Base-by-base conservation (phyloP, 2,329 filamentous ascomycete genomes). In the Aspergillus phoenicis region DNA sequence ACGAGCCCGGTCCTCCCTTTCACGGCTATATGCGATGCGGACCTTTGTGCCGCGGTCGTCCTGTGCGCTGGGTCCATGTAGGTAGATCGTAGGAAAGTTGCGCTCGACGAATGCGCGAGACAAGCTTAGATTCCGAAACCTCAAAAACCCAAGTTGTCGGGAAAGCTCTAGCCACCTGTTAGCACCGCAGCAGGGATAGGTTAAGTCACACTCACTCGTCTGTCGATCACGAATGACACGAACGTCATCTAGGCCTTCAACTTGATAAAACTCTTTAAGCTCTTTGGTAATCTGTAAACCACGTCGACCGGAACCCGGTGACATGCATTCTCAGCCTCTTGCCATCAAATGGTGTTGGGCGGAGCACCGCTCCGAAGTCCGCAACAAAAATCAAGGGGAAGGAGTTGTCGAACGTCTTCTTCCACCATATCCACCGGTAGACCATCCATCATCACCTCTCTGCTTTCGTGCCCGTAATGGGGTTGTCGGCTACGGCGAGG, bases 151-250 rank as follows among this genome's bases (percentile, higher is more conserved):
- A 69, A 86, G 81, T 62, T 81, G 79, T 61, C 84, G 80, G 26
- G 84, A 85, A 62, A 81, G 71, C 64, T 83, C 84, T 86, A 20
- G 59, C 41, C 17, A 15, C 17, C 8, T 48, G 52, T 64, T 57
- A 68, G 58, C 58, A 57, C 17, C 57, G 54, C 47, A 59, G 26
- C 6, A 17, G 5, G 17, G 15, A 30, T 11, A 11, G 24, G 36
- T 17, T 36, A 36, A 4, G 15, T 36, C 30, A 26, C 17, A 70
- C 75, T 64, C 75, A 86, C 84, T 85, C 20, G 84, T 86, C 62
- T 84, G 81, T 59, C 83, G 80, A 66, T 87, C 84, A 61, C 83
- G 82, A 66, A 87, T 87, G 55, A 87, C 77, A 17, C 83, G 79
- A 52, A 86, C 77, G 66, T 85, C 83, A 68, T 86, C 83, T 62